These are phyloP conservation scores for Przewalskia tangutica DNA, from an alignment of 257 asterid species.

Conservation along the genomic window DNA sequence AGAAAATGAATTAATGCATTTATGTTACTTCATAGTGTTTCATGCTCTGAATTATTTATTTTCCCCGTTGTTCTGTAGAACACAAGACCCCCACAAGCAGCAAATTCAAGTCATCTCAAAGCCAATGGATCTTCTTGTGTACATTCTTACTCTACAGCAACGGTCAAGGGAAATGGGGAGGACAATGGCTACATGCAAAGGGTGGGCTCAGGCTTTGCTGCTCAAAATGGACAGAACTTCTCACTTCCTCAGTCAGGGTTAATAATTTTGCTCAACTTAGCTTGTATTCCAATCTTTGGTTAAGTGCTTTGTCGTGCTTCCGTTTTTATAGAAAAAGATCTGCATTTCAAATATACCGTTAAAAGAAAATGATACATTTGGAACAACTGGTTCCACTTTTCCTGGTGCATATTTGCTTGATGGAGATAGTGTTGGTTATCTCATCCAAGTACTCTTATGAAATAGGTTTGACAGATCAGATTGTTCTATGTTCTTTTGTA, in stretches of 20 bases:
- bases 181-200: neutral
- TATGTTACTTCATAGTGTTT: neutral
- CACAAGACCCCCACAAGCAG: slow-evolving; percentile 5
- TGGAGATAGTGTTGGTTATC: neutral
- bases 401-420: neutral
- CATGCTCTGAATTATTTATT: neutral
- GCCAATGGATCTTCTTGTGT: slow-evolving; percentile 5
- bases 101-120: slow-evolving; percentile 10
- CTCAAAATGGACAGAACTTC: slow-evolving; percentile 15
- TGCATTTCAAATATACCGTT: neutral
- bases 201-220: slow-evolving; percentile 1
- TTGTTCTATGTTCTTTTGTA: neutral
- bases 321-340: neutral
- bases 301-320: neutral
- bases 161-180: slow-evolving; percentile 14
- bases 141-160: slow-evolving; percentile 6
- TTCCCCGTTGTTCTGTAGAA: slow-evolving; percentile 7
- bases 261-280: neutral
- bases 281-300: neutral
- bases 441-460: neutral
- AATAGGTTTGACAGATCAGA: neutral
- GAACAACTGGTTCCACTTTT: neutral
- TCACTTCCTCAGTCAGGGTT: slow-evolving; percentile 32
- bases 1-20: neutral
- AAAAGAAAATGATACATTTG: neutral